Base-by-base conservation (phyloP, 768 basidiomycete species). In the Lactifluus piperatus region DNA sequence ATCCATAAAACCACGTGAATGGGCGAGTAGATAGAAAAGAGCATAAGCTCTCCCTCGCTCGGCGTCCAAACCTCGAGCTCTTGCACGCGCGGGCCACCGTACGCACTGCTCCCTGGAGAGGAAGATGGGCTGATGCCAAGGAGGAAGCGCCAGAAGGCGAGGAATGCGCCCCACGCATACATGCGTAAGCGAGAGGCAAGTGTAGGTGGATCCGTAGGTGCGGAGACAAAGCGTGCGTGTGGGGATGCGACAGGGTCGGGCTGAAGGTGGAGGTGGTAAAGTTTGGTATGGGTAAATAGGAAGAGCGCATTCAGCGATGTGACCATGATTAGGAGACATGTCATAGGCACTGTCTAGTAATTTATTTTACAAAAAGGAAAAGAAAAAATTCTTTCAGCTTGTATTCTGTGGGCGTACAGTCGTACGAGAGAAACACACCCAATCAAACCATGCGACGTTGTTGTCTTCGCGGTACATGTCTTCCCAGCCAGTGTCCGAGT, bases 1-100 rank as follows among this genome's bases (percentile, higher is more conserved):
- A 83, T 78, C 90, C 90, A 93, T 63, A 90, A 68, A 45, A 89
- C 68, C 1, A 79, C 76, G 64, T 92, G 89, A 14, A 79, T 82
- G 41, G 91, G 91, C 1, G 90, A 92, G 71, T 91, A 93, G 26
- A 90, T 71, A 43, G 79, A 77, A 61, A 93, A 85, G 30, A 93
- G 73, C 62, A 76, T 77, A 62, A 81, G 75, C 67, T 91, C 88
- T 41, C 88, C 71, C 63, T 84, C 82, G 20, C 81, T 83, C 3
- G 91, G 90, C 13, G 78, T 75, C 91, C 91, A 93, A 48, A 87
- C 77, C 52, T 88, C 83, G 51, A 93, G 71, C 68, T 88, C 84
- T 67, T 90, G 88, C n/a, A 91, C 79, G 46, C 77, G 76, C 29
- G 58, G 57, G n/a, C 45, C 51, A 13, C 58, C 60, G 4, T 45